These are phyloP conservation scores for Salicornia ramosissima DNA, from an alignment of 148 eudicot species.

Conservation along the genomic window DNA sequence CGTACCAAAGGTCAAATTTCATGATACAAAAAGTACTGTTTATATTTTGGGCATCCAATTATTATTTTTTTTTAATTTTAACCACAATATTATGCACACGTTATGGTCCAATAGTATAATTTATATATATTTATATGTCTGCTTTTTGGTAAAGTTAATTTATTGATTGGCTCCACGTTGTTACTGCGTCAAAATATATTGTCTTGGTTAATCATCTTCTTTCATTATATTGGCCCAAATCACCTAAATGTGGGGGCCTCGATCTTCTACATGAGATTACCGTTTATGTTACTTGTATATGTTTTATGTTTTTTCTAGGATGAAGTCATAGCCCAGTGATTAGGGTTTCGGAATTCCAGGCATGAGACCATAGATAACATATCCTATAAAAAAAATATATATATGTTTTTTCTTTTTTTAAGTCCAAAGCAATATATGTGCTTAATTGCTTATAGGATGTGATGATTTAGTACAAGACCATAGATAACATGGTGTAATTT, in stretches of 20 bases:
- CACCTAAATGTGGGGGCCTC: background rate
- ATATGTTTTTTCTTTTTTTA: too few relatives aligned
- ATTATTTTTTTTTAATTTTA: background rate
- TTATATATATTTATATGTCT: background rate
- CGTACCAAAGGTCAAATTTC: background rate
- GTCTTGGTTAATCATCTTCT: background rate
- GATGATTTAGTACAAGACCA: too few relatives aligned
- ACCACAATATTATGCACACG: conserved; percentile 7
- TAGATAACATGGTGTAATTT: too few relatives aligned
- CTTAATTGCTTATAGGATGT: too few relatives aligned
- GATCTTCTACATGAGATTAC: background rate
- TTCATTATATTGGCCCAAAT: conserved; percentile 2
- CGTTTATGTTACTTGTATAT: background rate
- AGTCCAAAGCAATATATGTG: too few relatives aligned
- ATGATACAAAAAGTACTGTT: conserved; percentile 12
- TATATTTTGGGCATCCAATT: background rate
- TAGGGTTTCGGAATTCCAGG: too few relatives aligned
- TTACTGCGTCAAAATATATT: conserved; percentile 3
- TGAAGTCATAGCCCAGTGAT: too few relatives aligned
- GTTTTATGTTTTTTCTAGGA: too few relatives aligned
- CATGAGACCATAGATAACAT: too few relatives aligned
- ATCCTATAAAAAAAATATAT: too few relatives aligned
- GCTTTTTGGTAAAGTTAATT: background rate
- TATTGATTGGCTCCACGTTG: background rate
- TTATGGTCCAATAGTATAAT: background rate